Evolutionary conservation across 148 eudicot genomes (phyloP).

Genomic region (Limonium bicolor): DNA sequence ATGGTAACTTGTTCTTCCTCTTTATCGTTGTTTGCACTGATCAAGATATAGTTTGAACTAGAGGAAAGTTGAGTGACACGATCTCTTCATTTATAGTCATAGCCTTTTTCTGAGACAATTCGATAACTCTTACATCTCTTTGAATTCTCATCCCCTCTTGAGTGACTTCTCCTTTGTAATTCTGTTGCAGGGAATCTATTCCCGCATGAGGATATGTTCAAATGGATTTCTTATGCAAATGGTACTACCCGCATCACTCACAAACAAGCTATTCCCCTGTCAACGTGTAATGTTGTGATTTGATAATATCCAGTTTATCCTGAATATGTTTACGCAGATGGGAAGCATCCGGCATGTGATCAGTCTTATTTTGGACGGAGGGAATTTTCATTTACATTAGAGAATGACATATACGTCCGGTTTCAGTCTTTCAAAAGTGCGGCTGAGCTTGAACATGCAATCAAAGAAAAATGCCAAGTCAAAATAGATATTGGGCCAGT

Average conservation of each 20-base stretch:
- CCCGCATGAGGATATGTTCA: constrained; percentile 69
- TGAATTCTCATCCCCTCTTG: too few relatives aligned
- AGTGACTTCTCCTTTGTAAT: too few relatives aligned
- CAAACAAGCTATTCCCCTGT: background rate
- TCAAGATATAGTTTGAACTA: too few relatives aligned
- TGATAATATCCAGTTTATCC: background rate
- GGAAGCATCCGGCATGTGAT: constrained; percentile 91
- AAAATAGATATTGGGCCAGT: constrained; percentile 99
- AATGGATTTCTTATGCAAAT: constrained; percentile 91
- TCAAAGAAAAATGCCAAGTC: constrained; percentile 74
- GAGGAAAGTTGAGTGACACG: too few relatives aligned
- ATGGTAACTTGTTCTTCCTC: too few relatives aligned
- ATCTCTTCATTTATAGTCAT: too few relatives aligned
- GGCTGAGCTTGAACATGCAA: constrained; percentile 60
- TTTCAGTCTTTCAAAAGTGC: constrained; percentile 66
- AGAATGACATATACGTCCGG: constrained; percentile 60
- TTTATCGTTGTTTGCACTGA: too few relatives aligned
- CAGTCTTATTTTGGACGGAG: constrained; percentile 65
- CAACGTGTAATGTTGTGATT: background rate
- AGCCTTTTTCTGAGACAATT: too few relatives aligned
- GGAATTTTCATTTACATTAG: constrained; percentile 82
- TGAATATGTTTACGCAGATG: constrained; percentile 35
- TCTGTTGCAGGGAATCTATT: constrained; percentile 61
- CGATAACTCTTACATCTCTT: too few relatives aligned
- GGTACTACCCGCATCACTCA: constrained; percentile 25